Evolutionary conservation across 1,284 basidiomycete genomes (phyloP).

Genomic region (Sporisorium sorghi): DNA sequence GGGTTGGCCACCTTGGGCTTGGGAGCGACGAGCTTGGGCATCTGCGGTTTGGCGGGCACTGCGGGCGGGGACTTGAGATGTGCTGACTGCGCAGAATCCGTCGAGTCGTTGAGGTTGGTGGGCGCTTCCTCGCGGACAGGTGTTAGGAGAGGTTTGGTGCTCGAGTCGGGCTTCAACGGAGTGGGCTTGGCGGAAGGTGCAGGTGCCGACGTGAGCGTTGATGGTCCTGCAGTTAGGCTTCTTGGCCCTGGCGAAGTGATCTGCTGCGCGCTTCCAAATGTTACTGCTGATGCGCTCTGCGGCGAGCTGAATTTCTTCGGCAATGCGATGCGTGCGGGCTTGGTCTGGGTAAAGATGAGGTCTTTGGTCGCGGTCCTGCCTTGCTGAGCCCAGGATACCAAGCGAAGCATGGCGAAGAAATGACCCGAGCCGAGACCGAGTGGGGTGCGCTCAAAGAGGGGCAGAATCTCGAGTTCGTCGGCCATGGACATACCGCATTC

Average conservation of each 20-base stretch:
- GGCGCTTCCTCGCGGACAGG: conserved; percentile 45
- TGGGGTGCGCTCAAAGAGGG: conserved; percentile 66
- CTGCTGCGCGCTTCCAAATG: conserved; percentile 37
- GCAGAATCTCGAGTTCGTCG: conserved; percentile 67
- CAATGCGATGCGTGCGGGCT: conserved; percentile 44
- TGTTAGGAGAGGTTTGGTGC: conserved; percentile 46
- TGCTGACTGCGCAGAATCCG: conserved; percentile 11
- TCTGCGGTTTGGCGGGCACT: conserved; percentile 53
- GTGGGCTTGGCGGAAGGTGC: conserved; percentile 18
- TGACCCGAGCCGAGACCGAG: conserved; percentile 63
- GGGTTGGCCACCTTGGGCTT: conserved; percentile 48
- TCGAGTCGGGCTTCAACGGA: conserved; percentile 40
- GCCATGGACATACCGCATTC: conserved; percentile 61
- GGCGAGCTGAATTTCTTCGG: conserved; percentile 35
- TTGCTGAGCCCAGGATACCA: conserved; percentile 66
- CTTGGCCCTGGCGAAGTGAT: conserved; percentile 34
- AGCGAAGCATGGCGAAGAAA: conserved; percentile 66
- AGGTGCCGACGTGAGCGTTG: conserved; percentile 14
- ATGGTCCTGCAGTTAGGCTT: conserved; percentile 33
- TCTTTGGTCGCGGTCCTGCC: conserved; percentile 49
- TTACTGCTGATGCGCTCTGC: conserved; percentile 39
- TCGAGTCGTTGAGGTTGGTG: conserved; percentile 8
- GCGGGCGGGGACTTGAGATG: conserved; percentile 38
- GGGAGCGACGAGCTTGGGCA: conserved; percentile 50
- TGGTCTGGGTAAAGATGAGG: conserved; percentile 65